Evolutionary conservation across 176 grass and related monocot genomes (phyloP).

Genomic region (Aegilops longissima): DNA sequence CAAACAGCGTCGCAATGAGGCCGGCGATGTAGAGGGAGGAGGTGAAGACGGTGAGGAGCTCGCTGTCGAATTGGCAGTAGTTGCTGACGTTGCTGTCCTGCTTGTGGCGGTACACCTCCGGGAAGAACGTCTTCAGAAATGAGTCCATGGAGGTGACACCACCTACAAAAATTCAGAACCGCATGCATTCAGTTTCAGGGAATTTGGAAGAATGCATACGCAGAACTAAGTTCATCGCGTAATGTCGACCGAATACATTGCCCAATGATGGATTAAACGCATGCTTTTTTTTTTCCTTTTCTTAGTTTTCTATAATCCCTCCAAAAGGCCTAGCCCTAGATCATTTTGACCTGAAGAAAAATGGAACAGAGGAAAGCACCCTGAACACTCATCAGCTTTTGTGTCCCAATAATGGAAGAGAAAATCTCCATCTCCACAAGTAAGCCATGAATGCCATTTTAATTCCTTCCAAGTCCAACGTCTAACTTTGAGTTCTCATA

Average conservation of each 20-base stretch:
- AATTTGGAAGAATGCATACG: not conserved
- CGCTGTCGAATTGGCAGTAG: slow-evolving; percentile 79
- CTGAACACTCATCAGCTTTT: not conserved
- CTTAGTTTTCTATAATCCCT: not conserved
- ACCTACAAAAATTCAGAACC: slow-evolving; percentile 18
- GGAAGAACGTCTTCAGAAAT: slow-evolving; percentile 83
- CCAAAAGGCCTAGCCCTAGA: not conserved
- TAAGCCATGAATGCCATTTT: not conserved
- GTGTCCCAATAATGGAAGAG: not conserved
- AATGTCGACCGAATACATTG: not conserved
- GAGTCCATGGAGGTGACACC: slow-evolving; percentile 74
- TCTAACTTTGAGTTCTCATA: not conserved
- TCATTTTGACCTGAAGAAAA: not conserved
- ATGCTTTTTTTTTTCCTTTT: not conserved
- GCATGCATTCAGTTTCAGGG: not conserved
- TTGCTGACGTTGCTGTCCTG: slow-evolving; percentile 41
- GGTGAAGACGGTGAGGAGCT: slow-evolving; percentile 84
- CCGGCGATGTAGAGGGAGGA: slow-evolving; percentile 82
- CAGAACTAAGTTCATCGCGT: not conserved
- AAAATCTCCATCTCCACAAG: not conserved
- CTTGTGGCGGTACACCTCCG: slow-evolving; percentile 57
- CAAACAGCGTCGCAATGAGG: slow-evolving; percentile 58
- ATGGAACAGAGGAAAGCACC: not conserved
- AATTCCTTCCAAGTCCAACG: not conserved
- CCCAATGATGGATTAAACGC: not conserved